A percentile compares a stretch with the other conserved stretches of the same genome.
phyloP scores from a whole-genome alignment of 2,329 filamentous ascomycete species.

The Hypoxylon sp. region DNA sequence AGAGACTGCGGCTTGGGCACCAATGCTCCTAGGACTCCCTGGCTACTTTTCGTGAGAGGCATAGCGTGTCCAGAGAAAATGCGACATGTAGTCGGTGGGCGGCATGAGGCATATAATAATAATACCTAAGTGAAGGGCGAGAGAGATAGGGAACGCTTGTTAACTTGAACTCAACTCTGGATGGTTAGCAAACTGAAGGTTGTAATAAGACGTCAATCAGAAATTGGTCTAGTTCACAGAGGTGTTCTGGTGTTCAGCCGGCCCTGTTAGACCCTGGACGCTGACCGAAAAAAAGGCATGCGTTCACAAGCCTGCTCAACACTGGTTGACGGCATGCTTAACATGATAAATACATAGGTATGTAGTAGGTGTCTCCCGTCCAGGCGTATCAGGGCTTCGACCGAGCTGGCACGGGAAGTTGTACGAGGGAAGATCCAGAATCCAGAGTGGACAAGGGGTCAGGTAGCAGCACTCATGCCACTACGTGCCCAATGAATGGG shows the following conservation, averaged over 20 bases:
- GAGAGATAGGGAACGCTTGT: too few relatives aligned
- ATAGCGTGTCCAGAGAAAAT: slow-evolving; percentile 42
- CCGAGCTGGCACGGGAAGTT: slow-evolving; percentile 27
- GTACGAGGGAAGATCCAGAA: slow-evolving; percentile 39
- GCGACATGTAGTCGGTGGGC: slow-evolving; percentile 42
- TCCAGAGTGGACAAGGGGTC: slow-evolving; percentile 36
- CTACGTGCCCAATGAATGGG: slow-evolving; percentile 49
- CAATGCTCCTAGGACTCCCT: slow-evolving; percentile 52
- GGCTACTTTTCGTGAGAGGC: slow-evolving; percentile 41
- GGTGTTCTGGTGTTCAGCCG: slow-evolving; percentile 44
- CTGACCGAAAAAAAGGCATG: slow-evolving; percentile 40
- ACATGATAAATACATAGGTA: slow-evolving; percentile 9
- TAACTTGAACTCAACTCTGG: too few relatives aligned
- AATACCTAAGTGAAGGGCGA: slow-evolving; percentile 6
- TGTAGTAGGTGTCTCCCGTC: not conserved
- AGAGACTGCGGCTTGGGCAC: slow-evolving; percentile 52
- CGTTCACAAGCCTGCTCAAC: slow-evolving; percentile 36
- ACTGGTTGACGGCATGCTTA: slow-evolving; percentile 17
- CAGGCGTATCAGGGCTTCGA: slow-evolving; percentile 36
- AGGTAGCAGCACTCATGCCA: slow-evolving; percentile 46
- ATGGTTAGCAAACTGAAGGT: not conserved
- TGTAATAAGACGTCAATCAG: slow-evolving; percentile 6
- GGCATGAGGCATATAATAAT: slow-evolving; percentile 39
- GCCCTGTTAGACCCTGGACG: slow-evolving; percentile 40
- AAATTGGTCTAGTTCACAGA: slow-evolving; percentile 26